Base-by-base conservation (phyloP, 768 basidiomycete species). In the Suillus variegatus region DNA sequence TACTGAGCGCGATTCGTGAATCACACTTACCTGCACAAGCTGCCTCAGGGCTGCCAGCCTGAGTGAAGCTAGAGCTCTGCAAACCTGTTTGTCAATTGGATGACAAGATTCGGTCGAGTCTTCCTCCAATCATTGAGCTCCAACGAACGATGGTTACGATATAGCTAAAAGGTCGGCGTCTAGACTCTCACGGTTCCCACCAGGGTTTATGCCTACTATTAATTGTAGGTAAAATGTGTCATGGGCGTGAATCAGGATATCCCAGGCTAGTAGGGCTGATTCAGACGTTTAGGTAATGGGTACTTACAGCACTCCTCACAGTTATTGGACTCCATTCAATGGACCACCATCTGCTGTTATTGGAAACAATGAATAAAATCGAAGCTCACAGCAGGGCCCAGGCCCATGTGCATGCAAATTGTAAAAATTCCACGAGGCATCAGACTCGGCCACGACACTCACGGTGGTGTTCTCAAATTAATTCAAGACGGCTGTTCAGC, bases 401-500 rank as follows among this genome's bases (percentile, higher is more conserved):
- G 18, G 32, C 12, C 18, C 32, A 22, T 25, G 20, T 22, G 40
- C 25, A 25, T 6, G 58, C 18, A 25, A 20, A 43, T 6, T 7
- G 57, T 6, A 18, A 10, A 16, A 25, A 16, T 28, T n/a, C 22
- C 41, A 40, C 16, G 57, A 60, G 22, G 56, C 14, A 4, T 41
- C 40, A 13, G 16, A 43, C 16, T 43, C 41, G 6, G 6, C 32
- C 32, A 32, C 6, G 6, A 6, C 32, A 6, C 0, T 32, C 32
- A 32, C 6, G 14, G 49, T 28, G 2, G 12, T 40, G 4, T 12
- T 20, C 18, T 41, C 18, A 43, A 35, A 54, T 54, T 32, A 54
- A 54, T 54, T 54, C 18, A 32, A 60, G 18, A 43, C 12, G 58
- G 58, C 57, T 58, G 57, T 58, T 58, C 25, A 60, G 28, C 40